These are phyloP conservation scores for Dendrobium officinale DNA, from an alignment of 106 monocot species.

Conservation along the genomic window DNA sequence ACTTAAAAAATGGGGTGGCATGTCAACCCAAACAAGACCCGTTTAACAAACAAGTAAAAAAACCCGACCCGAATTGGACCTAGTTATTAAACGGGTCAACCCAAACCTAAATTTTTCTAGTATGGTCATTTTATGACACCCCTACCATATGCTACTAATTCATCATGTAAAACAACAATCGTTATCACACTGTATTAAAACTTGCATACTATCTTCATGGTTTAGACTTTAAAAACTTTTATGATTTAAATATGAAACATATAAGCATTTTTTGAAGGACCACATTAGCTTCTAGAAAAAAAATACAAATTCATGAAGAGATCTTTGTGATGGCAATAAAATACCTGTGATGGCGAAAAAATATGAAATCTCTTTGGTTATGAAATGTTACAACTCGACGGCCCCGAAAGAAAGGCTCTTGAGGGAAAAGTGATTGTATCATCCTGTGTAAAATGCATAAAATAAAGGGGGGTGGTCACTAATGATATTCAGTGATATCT, in stretches of 20 bases:
- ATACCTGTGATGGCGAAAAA: constrained; percentile 95
- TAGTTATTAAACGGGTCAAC: too few relatives aligned
- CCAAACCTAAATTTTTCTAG: too few relatives aligned
- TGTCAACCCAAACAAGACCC: too few relatives aligned
- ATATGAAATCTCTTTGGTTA: constrained; percentile 95
- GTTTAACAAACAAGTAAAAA: too few relatives aligned
- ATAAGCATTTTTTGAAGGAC: neutral
- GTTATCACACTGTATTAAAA: neutral
- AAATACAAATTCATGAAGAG: neutral
- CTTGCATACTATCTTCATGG: neutral
- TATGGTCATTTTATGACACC: too few relatives aligned
- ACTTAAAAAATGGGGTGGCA: too few relatives aligned
- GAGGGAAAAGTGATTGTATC: constrained; percentile 90
- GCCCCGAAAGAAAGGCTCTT: constrained; percentile 79
- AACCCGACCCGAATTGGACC: too few relatives aligned
- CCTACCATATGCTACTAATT: neutral
- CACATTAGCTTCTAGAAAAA: neutral
- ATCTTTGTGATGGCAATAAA: neutral
- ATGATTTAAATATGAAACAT: neutral
- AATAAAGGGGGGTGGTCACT: neutral
- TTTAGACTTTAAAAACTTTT: neutral
- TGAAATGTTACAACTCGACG: constrained; percentile 94
- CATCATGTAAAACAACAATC: neutral
- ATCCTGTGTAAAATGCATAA: constrained; percentile 38
- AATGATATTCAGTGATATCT: neutral